These are phyloP conservation scores for Penicillium paneum DNA, from an alignment of 2,329 filamentous ascomycete species.

Conservation along the genomic window DNA sequence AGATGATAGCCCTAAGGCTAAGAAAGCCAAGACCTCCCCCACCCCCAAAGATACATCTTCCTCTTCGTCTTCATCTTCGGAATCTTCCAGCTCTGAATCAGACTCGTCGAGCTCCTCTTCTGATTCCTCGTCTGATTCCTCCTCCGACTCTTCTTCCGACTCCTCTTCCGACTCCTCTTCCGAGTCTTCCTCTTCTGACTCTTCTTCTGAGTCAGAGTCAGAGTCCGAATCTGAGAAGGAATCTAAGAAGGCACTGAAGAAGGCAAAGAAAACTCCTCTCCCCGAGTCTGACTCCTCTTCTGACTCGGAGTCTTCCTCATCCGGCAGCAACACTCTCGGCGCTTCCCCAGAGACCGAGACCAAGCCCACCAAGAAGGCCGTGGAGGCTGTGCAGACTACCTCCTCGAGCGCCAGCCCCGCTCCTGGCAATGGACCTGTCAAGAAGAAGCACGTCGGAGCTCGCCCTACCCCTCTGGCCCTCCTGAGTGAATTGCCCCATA, in stretches of 20 bases:
- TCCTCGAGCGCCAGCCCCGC: slow-evolving; percentile 54
- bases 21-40: slow-evolving; percentile 51
- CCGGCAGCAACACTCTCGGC: slow-evolving; percentile 33
- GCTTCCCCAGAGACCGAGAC: slow-evolving; percentile 25
- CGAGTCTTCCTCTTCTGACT: slow-evolving; percentile 21
- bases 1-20: slow-evolving; percentile 49
- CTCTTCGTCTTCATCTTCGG: slow-evolving; percentile 26
- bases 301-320: slow-evolving; percentile 25
- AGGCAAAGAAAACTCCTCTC: slow-evolving; percentile 36
- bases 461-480: slow-evolving; percentile 73
- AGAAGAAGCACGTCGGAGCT: slow-evolving; percentile 48
- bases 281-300: slow-evolving; percentile 34
- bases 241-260: slow-evolving; percentile 30
- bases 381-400: slow-evolving; percentile 26
- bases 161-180: slow-evolving; percentile 10
- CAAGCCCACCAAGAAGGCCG: slow-evolving; percentile 25
- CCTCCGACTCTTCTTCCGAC: slow-evolving; percentile 14
- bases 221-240: slow-evolving; percentile 29
- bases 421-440: slow-evolving; percentile 27
- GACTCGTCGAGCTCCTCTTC: slow-evolving; percentile 29
- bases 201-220: slow-evolving; percentile 15
- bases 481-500: slow-evolving; percentile 65
- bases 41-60: slow-evolving; percentile 33
- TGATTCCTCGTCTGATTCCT: slow-evolving; percentile 24
- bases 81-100: slow-evolving; percentile 21